Conservation (phyloP, 805 yeast species). For the Debaryomyces maramus region DNA sequence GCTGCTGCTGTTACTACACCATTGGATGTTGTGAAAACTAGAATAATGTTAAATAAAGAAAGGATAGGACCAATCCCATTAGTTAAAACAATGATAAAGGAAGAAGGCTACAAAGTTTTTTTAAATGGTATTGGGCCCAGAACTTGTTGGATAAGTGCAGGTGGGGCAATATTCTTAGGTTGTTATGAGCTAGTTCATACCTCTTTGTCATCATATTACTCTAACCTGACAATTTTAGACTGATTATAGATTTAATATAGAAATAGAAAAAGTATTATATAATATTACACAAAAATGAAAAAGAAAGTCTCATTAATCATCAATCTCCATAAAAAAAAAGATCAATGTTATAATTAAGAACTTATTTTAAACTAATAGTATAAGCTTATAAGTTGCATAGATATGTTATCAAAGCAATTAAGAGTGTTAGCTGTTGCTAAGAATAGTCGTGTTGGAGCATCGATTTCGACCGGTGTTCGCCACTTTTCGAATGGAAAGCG, state of each 20-base stretch:
- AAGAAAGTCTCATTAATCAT: too few species aligned
- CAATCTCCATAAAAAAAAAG: too few species aligned
- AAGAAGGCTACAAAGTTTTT: constrained; percentile 76
- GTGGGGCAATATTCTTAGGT: constrained; percentile 97
- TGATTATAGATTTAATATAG: too few species aligned
- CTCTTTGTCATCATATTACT: constrained; percentile 17
- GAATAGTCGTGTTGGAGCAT: constrained; percentile 4
- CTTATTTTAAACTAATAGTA: too few species aligned
- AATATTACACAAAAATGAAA: too few species aligned
- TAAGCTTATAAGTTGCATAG: not conserved
- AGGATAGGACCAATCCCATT: constrained; percentile 48
- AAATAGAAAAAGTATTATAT: too few species aligned
- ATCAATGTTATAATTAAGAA: too few species aligned
- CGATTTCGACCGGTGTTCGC: constrained; percentile 7
- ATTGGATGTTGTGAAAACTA: constrained; percentile 73
- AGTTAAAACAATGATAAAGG: constrained; percentile 53
- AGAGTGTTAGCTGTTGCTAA: constrained; percentile 4
- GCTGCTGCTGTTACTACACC: constrained; percentile 86
- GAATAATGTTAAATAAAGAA: constrained; percentile 74
- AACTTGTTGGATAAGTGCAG: constrained; percentile 96
- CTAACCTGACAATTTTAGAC: too few species aligned
- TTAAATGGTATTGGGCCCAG: constrained; percentile 90
- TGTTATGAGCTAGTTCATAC: constrained; percentile 75
- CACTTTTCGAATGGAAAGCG: constrained; percentile 9
- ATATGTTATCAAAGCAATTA: constrained; percentile 9